phyloP scores from a whole-genome alignment of 768 basidiomycete genomes.

The Termitomyces sp. region DNA sequence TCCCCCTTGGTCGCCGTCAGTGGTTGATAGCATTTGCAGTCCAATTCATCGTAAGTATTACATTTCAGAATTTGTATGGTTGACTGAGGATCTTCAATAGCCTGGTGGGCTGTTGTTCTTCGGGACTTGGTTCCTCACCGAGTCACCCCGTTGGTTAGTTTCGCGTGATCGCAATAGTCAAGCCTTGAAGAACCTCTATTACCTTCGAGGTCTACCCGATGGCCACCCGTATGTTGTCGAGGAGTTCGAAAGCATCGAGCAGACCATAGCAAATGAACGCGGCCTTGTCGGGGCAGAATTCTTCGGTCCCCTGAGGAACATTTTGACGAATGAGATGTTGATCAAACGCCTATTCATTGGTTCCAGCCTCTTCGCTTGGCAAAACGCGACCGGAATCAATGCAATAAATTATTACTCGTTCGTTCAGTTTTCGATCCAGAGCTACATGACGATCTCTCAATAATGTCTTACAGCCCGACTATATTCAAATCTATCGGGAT shows the following conservation, averaged over 20 bases:
- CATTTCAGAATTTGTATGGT: background rate
- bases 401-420: constrained; percentile 41
- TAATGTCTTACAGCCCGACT: constrained; percentile 24
- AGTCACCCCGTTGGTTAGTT: constrained; percentile 32
- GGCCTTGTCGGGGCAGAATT: constrained; percentile 27
- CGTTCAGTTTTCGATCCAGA: background rate
- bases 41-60: constrained; percentile 26
- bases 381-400: constrained; percentile 42
- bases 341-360: constrained; percentile 30
- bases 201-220: constrained; percentile 24
- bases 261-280: constrained; percentile 26
- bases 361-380: constrained; percentile 34
- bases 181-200: constrained; percentile 26
- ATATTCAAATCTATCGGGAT: constrained; percentile 44
- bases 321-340: constrained; percentile 21
- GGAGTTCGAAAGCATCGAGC: constrained; percentile 26
- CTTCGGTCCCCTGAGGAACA: constrained; percentile 24
- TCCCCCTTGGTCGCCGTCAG: constrained; percentile 22
- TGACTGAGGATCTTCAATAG: constrained; percentile 10
- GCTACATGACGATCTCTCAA: background rate
- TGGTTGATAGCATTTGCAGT: constrained; percentile 34
- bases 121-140: constrained; percentile 25
- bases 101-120: constrained; percentile 28
- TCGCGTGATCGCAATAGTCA: constrained; percentile 26
- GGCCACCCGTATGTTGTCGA: constrained; percentile 24